Percentiles rank a stretch among this genome's conserved stretches.
Evolutionary conservation across 441 rosid genomes (phyloP).

Genomic region (Populus trichocarpa): DNA sequence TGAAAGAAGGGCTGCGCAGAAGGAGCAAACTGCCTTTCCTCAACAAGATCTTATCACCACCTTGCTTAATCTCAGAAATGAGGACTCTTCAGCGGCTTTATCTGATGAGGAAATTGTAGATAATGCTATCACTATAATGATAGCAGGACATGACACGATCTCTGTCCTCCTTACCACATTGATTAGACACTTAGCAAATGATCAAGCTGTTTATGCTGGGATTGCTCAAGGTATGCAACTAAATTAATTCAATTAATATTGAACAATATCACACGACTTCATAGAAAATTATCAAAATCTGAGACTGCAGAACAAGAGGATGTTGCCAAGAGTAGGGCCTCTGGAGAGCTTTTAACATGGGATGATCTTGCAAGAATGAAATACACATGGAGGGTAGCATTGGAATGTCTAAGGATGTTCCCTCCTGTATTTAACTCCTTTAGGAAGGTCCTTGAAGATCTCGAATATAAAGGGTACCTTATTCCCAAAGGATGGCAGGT

Average conservation of each 20-base stretch:
- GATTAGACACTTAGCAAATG: conserved; percentile 21
- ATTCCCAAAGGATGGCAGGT: conserved; percentile 39
- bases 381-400: conserved; percentile 34
- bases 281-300: neutral
- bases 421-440: conserved; percentile 26
- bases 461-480: conserved; percentile 25
- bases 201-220: conserved; percentile 13
- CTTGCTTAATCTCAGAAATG: conserved; percentile 9
- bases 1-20: too few relatives aligned
- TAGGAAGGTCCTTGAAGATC: conserved; percentile 24
- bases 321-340: conserved; percentile 17
- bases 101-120: conserved; percentile 29
- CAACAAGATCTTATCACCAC: conserved; percentile 28
- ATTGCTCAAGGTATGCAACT: conserved; percentile 21
- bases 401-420: conserved; percentile 30
- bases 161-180: conserved; percentile 18
- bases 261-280: conserved; percentile 26
- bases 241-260: conserved; percentile 7
- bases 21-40: conserved; percentile 4
- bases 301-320: conserved; percentile 24
- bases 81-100: neutral
- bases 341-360: conserved; percentile 23
- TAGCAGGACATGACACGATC: conserved; percentile 31
- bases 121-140: conserved; percentile 12
- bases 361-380: conserved; percentile 32